Conservation (phyloP, 441 rosid species). For the Gossypium davidsonii region DNA sequence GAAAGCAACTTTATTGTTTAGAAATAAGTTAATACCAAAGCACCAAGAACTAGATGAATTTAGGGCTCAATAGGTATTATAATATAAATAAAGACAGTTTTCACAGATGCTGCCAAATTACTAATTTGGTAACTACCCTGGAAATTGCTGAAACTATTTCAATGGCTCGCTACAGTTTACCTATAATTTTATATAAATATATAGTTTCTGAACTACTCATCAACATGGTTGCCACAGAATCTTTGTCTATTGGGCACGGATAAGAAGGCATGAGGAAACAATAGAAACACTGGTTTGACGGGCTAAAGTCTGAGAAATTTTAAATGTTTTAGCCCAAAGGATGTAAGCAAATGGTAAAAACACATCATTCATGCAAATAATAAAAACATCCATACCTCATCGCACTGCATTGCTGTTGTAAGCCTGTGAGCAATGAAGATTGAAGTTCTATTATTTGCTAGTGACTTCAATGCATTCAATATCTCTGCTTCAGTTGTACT, state of each 20-base stretch:
- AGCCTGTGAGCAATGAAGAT: conserved; percentile 95
- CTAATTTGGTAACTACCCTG: not conserved
- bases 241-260: not conserved
- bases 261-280: not conserved
- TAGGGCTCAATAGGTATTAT: not conserved
- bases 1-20: not conserved
- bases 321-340: not conserved
- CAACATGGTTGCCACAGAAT: not conserved
- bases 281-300: not conserved
- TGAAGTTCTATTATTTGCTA: conserved; percentile 80
- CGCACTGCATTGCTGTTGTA: conserved; percentile 98
- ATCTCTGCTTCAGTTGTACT: conserved; percentile 99
- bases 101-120: not conserved
- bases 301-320: not conserved
- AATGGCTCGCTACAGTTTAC: not conserved
- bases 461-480: conserved; percentile 71
- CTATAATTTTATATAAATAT: not conserved
- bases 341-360: not conserved
- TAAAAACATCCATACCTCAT: conserved; percentile 51
- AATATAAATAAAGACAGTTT: not conserved
- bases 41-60: conserved; percentile 1
- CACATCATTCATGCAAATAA: not conserved
- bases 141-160: conserved; percentile 2
- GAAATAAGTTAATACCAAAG: not conserved
- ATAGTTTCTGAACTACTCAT: not conserved